These are phyloP conservation scores for Pseudogymnoascus verrucosus DNA, from an alignment of 2,329 filamentous ascomycete species.

Conservation along the genomic window DNA sequence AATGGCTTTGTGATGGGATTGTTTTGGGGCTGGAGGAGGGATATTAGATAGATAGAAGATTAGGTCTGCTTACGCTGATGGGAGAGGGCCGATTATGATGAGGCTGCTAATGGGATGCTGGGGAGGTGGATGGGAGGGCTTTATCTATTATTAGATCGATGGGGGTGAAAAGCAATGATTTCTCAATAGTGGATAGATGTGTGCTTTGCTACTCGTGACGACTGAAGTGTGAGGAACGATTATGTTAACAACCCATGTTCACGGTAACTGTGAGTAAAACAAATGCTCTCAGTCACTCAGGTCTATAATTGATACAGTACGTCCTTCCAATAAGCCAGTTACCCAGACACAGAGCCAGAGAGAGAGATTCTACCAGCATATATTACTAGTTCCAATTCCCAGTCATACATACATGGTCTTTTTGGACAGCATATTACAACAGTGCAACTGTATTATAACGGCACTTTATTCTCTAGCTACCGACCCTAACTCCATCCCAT, in stretches of 20 bases:
- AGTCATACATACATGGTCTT: background rate
- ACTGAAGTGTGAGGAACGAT: background rate
- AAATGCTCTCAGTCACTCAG: background rate
- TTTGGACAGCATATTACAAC: background rate
- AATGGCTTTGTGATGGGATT: background rate
- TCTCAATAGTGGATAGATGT: background rate
- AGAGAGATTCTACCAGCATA: background rate
- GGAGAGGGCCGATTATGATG: background rate
- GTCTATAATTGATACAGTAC: background rate
- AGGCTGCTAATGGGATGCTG: background rate
- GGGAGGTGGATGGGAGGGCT: background rate
- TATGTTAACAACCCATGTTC: background rate
- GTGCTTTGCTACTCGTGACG: background rate
- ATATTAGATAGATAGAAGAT: background rate
- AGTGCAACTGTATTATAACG: background rate
- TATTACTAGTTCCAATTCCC: background rate
- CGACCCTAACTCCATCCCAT: background rate
- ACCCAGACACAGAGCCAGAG: background rate
- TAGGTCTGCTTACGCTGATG: background rate
- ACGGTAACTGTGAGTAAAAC: background rate
- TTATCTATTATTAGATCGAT: background rate
- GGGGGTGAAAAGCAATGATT: background rate
- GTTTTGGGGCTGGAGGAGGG: background rate
- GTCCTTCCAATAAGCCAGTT: background rate
- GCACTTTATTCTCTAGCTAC: background rate